Evolutionary conservation across 495 filamentous ascomycete species (phyloP), one percentile per base, ranked within the genome.

Genomic region (Penicillium maclennaniae): DNA sequence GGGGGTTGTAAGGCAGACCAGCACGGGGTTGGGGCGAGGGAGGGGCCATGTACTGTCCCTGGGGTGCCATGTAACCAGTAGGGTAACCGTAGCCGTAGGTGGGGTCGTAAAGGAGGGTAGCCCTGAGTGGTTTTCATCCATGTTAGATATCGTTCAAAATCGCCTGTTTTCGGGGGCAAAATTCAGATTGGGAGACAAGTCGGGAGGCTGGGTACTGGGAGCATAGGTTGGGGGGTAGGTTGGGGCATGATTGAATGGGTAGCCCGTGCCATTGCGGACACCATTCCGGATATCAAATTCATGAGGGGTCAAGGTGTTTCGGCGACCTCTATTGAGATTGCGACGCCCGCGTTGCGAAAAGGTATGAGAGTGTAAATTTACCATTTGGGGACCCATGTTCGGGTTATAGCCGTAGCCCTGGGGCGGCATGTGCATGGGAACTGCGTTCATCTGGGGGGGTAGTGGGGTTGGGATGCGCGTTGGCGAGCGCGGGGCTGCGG

Each of bases 71-170:
- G 49, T 69, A 71, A 46, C 68, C 65, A 49, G 23, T 23, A 23
- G 73, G 69, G 58, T 61, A 57, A 51, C 74, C 76, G 52, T 77
- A 82, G 48, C 58, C 62, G 50, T 75, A 81, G 58, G 77, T 79
- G 25, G 74, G 75, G 47, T 77, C 73, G 58, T 76, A 76, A 76
- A 28, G 66, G 64, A 47, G 67, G 65, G 52, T 75, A 77, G 48
- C 69, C 75, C 69, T 77, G 74, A 49, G 65, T 58, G 79, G 84
- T 78, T 73, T 81, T 75, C 63, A 82, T 70, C 44, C 69, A 47
- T 54, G 84, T 92, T 76, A 95, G 87, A 85, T 78, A 78, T 43
- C 82, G 78, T 62, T 92, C 87, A 79, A 88, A 89, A 43, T 81
- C 70, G 52, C 83, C 82, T 62, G 74, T 84, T 58, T 58, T 83